Conservation (phyloP, 768 basidiomycete species). For the Cystobasidiopsis lactophilus region DNA sequence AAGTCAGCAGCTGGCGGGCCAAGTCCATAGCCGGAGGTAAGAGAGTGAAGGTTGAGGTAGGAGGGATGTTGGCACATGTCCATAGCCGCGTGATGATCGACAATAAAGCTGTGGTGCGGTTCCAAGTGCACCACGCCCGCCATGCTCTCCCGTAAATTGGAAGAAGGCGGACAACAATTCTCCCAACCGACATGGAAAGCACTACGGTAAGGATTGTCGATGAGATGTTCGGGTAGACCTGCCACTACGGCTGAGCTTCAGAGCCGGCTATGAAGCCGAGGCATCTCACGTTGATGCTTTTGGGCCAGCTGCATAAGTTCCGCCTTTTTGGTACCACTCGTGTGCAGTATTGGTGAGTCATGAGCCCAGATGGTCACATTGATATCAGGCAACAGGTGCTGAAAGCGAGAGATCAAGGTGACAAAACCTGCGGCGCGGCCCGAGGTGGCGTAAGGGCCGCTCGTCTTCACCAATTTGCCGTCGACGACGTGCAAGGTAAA, state of each 20-base stretch:
- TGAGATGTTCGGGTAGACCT: too few species aligned
- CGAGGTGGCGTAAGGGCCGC: background rate
- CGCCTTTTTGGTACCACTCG: slow-evolving; percentile 5
- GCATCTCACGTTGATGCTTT: too few species aligned
- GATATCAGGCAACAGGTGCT: slow-evolving; percentile 15
- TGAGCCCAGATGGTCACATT: slow-evolving; percentile 18
- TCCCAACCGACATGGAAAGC: slow-evolving; percentile 18
- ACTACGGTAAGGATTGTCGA: too few species aligned
- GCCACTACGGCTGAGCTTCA: too few species aligned
- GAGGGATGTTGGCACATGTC: slow-evolving; percentile 23
- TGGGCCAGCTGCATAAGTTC: background rate
- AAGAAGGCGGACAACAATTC: slow-evolving; percentile 11
- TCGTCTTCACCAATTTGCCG: slow-evolving; percentile 2
- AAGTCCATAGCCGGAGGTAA: slow-evolving; percentile 10
- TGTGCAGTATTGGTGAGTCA: slow-evolving; percentile 14
- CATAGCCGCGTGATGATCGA: slow-evolving; percentile 18
- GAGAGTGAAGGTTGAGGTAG: slow-evolving; percentile 4
- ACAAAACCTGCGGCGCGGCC: slow-evolving; percentile 1
- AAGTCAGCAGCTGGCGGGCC: slow-evolving; percentile 18
- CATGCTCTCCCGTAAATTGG: slow-evolving; percentile 7
- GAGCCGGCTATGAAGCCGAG: too few species aligned
- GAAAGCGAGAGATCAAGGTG: slow-evolving; percentile 7
- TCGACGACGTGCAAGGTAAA: slow-evolving; percentile 7
- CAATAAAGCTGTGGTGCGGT: slow-evolving; percentile 17
- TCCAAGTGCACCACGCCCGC: background rate